A percentile compares a stretch with the other conserved stretches of the same genome.
These are phyloP conservation scores for Metschnikowia santaceciliae DNA, from an alignment of 805 yeast genomes.

Conservation along the genomic window DNA sequence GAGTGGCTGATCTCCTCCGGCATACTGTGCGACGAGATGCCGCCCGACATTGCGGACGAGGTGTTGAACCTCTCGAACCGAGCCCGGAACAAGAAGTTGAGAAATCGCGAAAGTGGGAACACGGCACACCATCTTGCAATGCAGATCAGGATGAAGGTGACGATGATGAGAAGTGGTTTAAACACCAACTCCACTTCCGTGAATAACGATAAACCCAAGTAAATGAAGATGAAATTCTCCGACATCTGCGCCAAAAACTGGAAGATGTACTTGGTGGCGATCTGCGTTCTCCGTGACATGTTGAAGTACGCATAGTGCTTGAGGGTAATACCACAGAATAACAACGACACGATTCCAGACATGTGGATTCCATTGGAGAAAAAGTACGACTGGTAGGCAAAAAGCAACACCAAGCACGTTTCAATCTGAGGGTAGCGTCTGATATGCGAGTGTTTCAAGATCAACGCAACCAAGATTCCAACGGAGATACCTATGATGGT, in stretches of 20 bases:
- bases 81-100: conserved; percentile 73
- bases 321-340: conserved; percentile 94
- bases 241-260: conserved; percentile 92
- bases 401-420: conserved; percentile 82
- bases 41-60: conserved; percentile 32
- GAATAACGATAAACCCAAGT: conserved; percentile 87
- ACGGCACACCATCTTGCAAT: conserved; percentile 96
- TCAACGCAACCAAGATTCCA: conserved; percentile 84
- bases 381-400: conserved; percentile 95
- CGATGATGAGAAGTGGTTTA: conserved; percentile 87
- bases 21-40: conserved; percentile 37
- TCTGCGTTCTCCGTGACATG: conserved; percentile 96
- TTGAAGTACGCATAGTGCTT: conserved; percentile 96
- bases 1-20: conserved; percentile 92
- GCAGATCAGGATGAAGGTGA: conserved; percentile 87
- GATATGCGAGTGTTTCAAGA: conserved; percentile 87
- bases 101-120: conserved; percentile 81
- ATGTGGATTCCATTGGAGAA: conserved; percentile 98
- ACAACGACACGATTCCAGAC: conserved; percentile 95
- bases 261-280: conserved; percentile 92
- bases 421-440: conserved; percentile 96
- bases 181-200: conserved; percentile 95
- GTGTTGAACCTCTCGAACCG: conserved; percentile 43
- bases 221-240: conserved; percentile 94
- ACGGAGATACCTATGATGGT: conserved; percentile 83